Conservation (phyloP, 1,139 yeast species). For the Fermentozyma sake region DNA sequence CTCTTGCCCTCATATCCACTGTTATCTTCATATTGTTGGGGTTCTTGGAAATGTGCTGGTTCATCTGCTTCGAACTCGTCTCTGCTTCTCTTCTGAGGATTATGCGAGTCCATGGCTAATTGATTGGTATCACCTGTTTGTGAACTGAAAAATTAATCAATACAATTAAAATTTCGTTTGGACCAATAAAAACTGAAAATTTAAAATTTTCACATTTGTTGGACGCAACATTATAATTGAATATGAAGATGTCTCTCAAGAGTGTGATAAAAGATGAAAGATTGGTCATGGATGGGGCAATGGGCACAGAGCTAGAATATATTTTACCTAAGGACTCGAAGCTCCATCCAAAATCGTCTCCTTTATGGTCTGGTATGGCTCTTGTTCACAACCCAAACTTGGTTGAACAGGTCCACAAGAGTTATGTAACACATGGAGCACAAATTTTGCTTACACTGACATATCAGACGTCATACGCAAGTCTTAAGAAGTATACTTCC, state of each 20-base stretch:
- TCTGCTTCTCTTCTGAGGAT: slow-evolving; percentile 42
- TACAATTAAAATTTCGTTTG: not conserved
- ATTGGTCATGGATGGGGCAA: slow-evolving; percentile 15
- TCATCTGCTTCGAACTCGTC: slow-evolving; percentile 31
- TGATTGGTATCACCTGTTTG: too few species aligned
- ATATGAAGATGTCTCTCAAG: slow-evolving; percentile 1
- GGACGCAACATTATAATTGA: not conserved
- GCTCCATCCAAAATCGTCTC: slow-evolving; percentile 22
- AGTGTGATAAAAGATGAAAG: not conserved
- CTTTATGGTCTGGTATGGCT: slow-evolving; percentile 62
- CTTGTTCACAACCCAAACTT: slow-evolving; percentile 43
- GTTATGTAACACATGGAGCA: slow-evolving; percentile 52
- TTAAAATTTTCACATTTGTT: not conserved
- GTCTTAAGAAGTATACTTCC: slow-evolving; percentile 30
- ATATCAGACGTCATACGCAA: slow-evolving; percentile 53
- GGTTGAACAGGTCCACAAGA: slow-evolving; percentile 46
- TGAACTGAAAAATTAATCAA: not conserved
- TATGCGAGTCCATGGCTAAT: slow-evolving; percentile 15
- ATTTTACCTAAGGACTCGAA: slow-evolving; percentile 11
- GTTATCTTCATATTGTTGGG: slow-evolving; percentile 12
- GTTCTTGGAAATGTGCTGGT: slow-evolving; percentile 5
- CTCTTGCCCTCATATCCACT: slow-evolving; percentile 24
- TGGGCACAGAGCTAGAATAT: slow-evolving; percentile 15
- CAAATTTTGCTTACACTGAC: slow-evolving; percentile 55
- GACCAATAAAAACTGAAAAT: too few species aligned